Evolutionary conservation across 2,329 filamentous ascomycete species (phyloP), one percentile per base, ranked within the genome.

Genomic region (Lachnellula subtilissima): DNA sequence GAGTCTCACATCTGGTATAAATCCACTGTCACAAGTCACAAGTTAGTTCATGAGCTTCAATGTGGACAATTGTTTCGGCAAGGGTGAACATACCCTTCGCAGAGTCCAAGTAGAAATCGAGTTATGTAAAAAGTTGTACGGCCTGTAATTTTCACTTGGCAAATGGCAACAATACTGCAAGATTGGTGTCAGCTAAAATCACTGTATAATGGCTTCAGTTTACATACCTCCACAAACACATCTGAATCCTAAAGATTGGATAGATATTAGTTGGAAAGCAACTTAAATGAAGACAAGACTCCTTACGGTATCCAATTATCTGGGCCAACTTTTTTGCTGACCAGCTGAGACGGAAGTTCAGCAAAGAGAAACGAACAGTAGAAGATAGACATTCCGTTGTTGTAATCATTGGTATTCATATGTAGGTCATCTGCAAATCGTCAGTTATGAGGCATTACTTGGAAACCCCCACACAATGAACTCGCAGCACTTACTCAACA

Each of bases 1-100:
- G n/a, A 5, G 37, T 7, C 50, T 40, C 19, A 45, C 79, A 65
- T 79, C 81, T 4, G 82, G 81, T 50, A 85, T 85, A 61, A 86
- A 85, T 4, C 81, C 71, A 25, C 61, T 51, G 40, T 17, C n/a
- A 35, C 11, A 17, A 14, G 1, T 23, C 43, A 25, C 5, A 35
- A 11, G 42, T 52, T 17, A 52, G 50, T 25, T 11, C 19, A 8
- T 12, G 45, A 14, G 25, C n/a, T 3, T 36, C 22, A 2, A 8
- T 28, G 7, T 23, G 11, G 14, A 28, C 1, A 32, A 11, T 19
- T 1, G 5, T 5, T 9, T 23, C 5, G 37, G 37, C 14, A 32
- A 23, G 17, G 46, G 22, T 42, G 36, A 14, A 52, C 50, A 28
- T 43, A 52, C 50, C 51, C 58, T 50, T 54, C 49, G 39, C 62